Evolutionary conservation across 345 rosid species (phyloP), one percentile per base, ranked within the genome.

Genomic region (Pistacia integerrima): DNA sequence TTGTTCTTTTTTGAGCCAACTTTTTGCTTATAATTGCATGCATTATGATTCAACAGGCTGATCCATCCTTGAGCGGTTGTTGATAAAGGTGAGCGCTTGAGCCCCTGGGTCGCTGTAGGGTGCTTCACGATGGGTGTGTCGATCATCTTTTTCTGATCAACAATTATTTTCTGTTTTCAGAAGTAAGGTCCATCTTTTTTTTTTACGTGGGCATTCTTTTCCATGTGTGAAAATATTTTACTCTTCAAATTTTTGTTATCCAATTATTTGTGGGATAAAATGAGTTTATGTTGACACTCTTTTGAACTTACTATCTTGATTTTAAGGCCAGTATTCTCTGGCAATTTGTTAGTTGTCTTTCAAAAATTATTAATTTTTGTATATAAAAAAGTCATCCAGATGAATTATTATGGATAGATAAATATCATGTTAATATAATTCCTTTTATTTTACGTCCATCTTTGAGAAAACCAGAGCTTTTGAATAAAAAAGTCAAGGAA

Each of bases 31-130:
- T 49, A 48, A 33, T 63, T n/a, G 73, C 73, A 33, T 76, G 41
- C 61, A 38, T 73, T 52, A 17, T 67, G 67, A 41, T 16, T 72
- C 66, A 57, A 67, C 38, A 9, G 28, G 41, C 67, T 78, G 66
- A 70, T 38, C 16, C 67, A 70, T 36, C 16, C 67, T 75, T 63
- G 56, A 69, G 28, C 36, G 36, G 46, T 67, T 85, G 68, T 54
- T 79, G 78, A 58, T 74, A 74, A 76, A 92, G 99, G 99, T 80
- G 99, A 93, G 82, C 92, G 93, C 56, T 84, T 93, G 83, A 95
- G 98, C 80, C 97, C 99, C 8, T 95, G 99, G 99, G 88, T 95
- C 70, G 91, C 96, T 11, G 83, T 78, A n/a, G 98, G 99, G 67
- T 95, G 99, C 90, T 90, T 95, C 79, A 71, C 86, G 13, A 90